Evolutionary conservation across 345 rosid species (phyloP).

Genomic region (Citrus medica): DNA sequence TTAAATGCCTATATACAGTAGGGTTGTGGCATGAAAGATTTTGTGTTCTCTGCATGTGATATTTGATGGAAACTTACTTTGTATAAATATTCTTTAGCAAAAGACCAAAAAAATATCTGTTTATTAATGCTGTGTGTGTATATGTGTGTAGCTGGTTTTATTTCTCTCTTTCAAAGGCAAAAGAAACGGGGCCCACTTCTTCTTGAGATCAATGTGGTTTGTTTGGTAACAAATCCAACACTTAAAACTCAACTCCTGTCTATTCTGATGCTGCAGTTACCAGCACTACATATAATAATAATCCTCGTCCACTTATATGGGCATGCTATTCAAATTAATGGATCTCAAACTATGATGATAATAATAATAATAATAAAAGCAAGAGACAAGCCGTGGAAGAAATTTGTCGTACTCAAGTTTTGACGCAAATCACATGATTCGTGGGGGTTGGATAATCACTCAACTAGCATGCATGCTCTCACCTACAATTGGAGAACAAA

Average conservation of each 20-base stretch:
- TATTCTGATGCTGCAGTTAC: neutral
- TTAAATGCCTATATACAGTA: neutral
- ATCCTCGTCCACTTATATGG: neutral
- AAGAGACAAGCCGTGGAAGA: conserved; percentile 5
- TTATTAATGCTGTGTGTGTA: no score
- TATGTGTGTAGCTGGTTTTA: neutral
- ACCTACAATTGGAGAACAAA: neutral
- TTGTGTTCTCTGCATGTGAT: neutral
- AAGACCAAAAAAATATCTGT: no score
- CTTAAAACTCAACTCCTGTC: neutral
- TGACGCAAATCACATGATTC: conserved; percentile 24
- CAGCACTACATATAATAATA: neutral
- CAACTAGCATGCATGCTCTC: neutral
- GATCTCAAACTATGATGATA: neutral
- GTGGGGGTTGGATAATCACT: conserved; percentile 13
- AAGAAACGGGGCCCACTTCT: neutral
- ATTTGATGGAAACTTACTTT: neutral
- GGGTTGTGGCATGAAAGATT: neutral
- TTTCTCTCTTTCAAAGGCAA: neutral
- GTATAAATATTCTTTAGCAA: no score
- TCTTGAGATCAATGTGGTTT: no score
- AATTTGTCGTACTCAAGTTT: neutral
- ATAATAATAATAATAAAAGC: neutral
- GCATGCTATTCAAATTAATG: neutral
- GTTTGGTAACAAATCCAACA: neutral